Conservation (phyloP, 2,329 filamentous ascomycete species). For the Venturia carpophila region DNA sequence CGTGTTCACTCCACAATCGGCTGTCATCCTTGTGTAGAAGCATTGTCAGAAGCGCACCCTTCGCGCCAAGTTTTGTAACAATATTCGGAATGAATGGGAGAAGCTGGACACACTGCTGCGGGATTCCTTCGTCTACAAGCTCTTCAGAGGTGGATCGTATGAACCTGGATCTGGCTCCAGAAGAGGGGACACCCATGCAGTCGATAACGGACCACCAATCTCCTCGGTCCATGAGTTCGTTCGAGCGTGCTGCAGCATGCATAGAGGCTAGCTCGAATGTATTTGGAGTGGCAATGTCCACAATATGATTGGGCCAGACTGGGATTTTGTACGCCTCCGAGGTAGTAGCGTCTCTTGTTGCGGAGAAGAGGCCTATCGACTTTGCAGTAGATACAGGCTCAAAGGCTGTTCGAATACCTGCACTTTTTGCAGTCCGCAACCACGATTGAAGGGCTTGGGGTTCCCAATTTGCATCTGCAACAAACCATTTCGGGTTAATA, state of each 20-base stretch:
- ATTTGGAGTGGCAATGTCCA: slow-evolving; percentile 77
- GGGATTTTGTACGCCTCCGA: slow-evolving; percentile 14
- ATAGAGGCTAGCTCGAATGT: slow-evolving; percentile 72
- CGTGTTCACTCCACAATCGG: slow-evolving; percentile 46
- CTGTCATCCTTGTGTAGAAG: slow-evolving; percentile 61
- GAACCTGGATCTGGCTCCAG: slow-evolving; percentile 31
- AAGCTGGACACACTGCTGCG: slow-evolving; percentile 74
- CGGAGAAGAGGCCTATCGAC: slow-evolving; percentile 58
- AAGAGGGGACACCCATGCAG: slow-evolving; percentile 63
- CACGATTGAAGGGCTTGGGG: slow-evolving; percentile 58
- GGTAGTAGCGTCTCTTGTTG: neutral
- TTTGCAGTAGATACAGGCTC: slow-evolving; percentile 87
- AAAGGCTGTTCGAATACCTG: slow-evolving; percentile 59
- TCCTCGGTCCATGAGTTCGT: slow-evolving; percentile 59
- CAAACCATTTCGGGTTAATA: slow-evolving; percentile 63
- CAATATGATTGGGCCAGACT: slow-evolving; percentile 53
- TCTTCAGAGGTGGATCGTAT: slow-evolving; percentile 46
- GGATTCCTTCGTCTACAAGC: slow-evolving; percentile 72
- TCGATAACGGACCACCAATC: slow-evolving; percentile 78
- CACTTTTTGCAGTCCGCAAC: slow-evolving; percentile 52
- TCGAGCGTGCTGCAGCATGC: slow-evolving; percentile 59
- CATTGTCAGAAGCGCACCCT: slow-evolving; percentile 68
- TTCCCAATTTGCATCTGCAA: slow-evolving; percentile 84
- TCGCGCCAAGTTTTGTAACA: slow-evolving; percentile 70
- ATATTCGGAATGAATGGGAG: slow-evolving; percentile 82